phyloP scores from a whole-genome alignment of 176 grass and related monocot species.

The Rhynchospora tenuis region DNA sequence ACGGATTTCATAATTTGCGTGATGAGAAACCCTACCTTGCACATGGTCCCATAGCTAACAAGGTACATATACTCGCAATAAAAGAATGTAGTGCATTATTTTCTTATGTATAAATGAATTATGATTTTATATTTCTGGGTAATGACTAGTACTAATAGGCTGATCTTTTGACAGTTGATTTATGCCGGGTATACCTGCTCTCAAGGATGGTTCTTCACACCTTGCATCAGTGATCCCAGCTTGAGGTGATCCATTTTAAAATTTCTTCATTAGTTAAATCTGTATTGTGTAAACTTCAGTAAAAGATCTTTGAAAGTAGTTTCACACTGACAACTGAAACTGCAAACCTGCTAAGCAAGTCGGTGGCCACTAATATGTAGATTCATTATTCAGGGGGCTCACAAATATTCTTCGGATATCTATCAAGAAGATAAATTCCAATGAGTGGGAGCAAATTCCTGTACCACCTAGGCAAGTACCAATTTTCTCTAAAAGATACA shows the following conservation, averaged over 20 bases:
- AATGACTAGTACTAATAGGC: conserved; percentile 36
- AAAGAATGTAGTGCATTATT: not conserved
- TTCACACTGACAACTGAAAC: not conserved
- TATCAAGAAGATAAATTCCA: conserved; percentile 73
- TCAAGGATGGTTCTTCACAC: conserved; percentile 99
- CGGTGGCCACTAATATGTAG: not conserved
- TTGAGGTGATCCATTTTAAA: conserved; percentile 48
- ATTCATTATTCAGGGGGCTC: conserved; percentile 54
- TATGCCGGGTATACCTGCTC: conserved; percentile 94
- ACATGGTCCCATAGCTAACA: conserved; percentile 88
- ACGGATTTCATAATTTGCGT: conserved; percentile 91
- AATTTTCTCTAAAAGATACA: not conserved
- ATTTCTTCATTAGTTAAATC: conserved; percentile 2
- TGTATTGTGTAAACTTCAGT: not conserved
- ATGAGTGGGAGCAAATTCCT: conserved; percentile 76
- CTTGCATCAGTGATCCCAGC: conserved; percentile 76
- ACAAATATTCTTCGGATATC: conserved; percentile 71
- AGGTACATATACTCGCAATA: conserved; percentile 42
- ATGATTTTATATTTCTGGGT: not conserved
- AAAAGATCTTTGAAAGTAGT: not conserved
- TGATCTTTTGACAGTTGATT: conserved; percentile 92
- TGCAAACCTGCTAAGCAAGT: not conserved
- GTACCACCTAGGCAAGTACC: conserved; percentile 70
- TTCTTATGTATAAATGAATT: not conserved
- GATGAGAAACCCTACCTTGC: conserved; percentile 86